Percentiles rank a stretch among this genome's conserved stretches.
phyloP scores from a whole-genome alignment of 306 rosid species.

The Senna tora region DNA sequence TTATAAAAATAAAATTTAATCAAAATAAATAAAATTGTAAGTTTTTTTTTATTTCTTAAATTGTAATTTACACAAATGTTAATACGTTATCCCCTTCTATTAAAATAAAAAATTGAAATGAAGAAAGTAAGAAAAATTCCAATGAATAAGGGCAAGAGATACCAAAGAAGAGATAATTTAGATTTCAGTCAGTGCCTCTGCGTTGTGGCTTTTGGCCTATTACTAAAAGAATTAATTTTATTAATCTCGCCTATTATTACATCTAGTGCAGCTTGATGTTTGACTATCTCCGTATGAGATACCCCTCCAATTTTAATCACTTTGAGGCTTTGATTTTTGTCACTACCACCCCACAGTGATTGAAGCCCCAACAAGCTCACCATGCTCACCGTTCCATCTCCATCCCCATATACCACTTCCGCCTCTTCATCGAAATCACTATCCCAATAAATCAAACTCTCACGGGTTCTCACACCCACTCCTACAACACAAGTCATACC shows the following conservation, averaged over 20 bases:
- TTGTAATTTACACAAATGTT: too few species aligned
- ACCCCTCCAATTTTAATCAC: conserved; percentile 56
- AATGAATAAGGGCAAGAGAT: neutral
- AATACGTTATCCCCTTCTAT: too few species aligned
- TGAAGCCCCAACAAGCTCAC: conserved; percentile 72
- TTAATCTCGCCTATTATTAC: conserved; percentile 50
- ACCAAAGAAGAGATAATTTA: neutral
- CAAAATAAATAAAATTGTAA: too few species aligned
- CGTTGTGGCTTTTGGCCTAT: too few species aligned
- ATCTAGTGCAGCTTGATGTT: conserved; percentile 55
- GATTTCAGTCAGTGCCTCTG: neutral
- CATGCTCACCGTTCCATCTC: conserved; percentile 91
- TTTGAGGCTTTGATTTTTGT: conserved; percentile 55
- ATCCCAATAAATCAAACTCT: conserved; percentile 57
- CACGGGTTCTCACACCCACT: conserved; percentile 60
- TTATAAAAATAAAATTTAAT: too few species aligned
- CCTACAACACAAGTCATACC: conserved; percentile 76
- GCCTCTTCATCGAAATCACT: conserved; percentile 72
- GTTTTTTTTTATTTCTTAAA: too few species aligned
- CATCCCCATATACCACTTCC: conserved; percentile 66
- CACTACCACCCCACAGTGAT: conserved; percentile 54
- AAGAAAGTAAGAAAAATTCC: neutral
- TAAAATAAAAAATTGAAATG: too few species aligned
- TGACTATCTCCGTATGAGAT: conserved; percentile 66
- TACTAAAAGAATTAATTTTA: conserved; percentile 46